phyloP scores from a whole-genome alignment of 208 protist species.

The Trypanosoma cruzi region DNA sequence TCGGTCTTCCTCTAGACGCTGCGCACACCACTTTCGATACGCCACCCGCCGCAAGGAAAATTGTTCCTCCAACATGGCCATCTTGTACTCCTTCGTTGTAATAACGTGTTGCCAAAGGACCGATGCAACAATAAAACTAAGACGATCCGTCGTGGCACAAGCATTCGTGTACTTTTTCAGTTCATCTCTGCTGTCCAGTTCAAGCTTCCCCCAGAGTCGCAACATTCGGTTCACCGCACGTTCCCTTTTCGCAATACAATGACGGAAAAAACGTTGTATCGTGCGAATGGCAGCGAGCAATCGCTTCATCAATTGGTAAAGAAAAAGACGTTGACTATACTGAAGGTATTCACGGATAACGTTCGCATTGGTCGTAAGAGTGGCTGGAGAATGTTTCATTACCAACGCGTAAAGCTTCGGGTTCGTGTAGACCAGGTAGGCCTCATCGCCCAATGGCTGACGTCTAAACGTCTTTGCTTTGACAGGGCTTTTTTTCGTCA shows the following conservation, averaged over 20 bases:
- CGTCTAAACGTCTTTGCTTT: not conserved
- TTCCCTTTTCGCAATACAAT: conserved; percentile 49
- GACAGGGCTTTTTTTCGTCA: not conserved
- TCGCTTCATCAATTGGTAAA: conserved; percentile 20
- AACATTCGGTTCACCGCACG: conserved; percentile 70
- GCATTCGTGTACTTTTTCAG: conserved; percentile 59
- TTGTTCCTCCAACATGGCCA: conserved; percentile 57
- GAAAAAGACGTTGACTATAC: conserved; percentile 31
- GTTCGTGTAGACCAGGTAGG: conserved; percentile 39
- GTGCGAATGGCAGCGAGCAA: conserved; percentile 39
- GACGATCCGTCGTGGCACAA: conserved; percentile 47
- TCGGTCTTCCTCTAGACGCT: conserved; percentile 35
- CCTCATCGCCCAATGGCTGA: conserved; percentile 32
- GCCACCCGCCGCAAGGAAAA: conserved; percentile 40
- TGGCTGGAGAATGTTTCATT: conserved; percentile 32
- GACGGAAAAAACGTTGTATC: conserved; percentile 78
- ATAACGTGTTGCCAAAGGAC: conserved; percentile 85
- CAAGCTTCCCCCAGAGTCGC: conserved; percentile 55
- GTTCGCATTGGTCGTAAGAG: conserved; percentile 22
- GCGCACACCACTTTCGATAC: conserved; percentile 47
- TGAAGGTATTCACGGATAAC: conserved; percentile 30
- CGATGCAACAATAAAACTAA: conserved; percentile 66
- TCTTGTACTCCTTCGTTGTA: conserved; percentile 72
- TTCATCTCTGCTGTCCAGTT: conserved; percentile 60
- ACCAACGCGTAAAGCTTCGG: conserved; percentile 45